These are phyloP conservation scores for Alternaria gaisen DNA, from an alignment of 2,329 filamentous ascomycete species.

Conservation along the genomic window DNA sequence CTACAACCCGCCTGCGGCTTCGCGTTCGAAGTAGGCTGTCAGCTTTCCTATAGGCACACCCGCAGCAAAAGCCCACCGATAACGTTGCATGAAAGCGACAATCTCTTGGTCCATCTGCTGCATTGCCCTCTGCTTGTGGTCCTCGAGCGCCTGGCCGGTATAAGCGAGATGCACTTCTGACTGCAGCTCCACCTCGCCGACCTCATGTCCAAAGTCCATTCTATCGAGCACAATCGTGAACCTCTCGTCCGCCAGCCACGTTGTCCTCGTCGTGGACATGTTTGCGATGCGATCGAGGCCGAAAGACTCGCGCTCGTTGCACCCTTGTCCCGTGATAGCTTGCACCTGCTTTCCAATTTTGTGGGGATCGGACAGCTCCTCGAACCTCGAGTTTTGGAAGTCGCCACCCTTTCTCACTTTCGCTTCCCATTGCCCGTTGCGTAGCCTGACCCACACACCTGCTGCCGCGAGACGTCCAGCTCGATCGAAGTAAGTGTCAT, in stretches of 20 bases:
- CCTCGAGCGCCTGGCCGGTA: slow-evolving; percentile 6
- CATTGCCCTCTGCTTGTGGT: slow-evolving; percentile 19
- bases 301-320: slow-evolving; percentile 16
- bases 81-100: slow-evolving; percentile 20
- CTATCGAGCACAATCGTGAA: slow-evolving; percentile 21
- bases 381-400: slow-evolving; percentile 36
- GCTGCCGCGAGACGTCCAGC: slow-evolving; percentile 24
- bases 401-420: slow-evolving; percentile 32
- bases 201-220: slow-evolving; percentile 41
- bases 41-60: slow-evolving; percentile 22
- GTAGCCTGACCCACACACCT: slow-evolving; percentile 37
- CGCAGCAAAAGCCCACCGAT: slow-evolving; percentile 19
- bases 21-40: slow-evolving; percentile 24
- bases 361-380: slow-evolving; percentile 32
- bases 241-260: slow-evolving; percentile 35
- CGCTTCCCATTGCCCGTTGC: slow-evolving; percentile 22
- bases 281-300: slow-evolving; percentile 21
- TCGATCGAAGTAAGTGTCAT: slow-evolving; percentile 42
- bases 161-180: slow-evolving; percentile 12
- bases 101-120: slow-evolving; percentile 22
- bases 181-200: slow-evolving; percentile 49
- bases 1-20: slow-evolving; percentile 1
- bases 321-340: slow-evolving; percentile 14
- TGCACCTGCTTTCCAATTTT: slow-evolving; percentile 22
- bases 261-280: slow-evolving; percentile 37